phyloP scores from a whole-genome alignment of 2,329 filamentous ascomycete genomes.

The Nectriaceae sp. region DNA sequence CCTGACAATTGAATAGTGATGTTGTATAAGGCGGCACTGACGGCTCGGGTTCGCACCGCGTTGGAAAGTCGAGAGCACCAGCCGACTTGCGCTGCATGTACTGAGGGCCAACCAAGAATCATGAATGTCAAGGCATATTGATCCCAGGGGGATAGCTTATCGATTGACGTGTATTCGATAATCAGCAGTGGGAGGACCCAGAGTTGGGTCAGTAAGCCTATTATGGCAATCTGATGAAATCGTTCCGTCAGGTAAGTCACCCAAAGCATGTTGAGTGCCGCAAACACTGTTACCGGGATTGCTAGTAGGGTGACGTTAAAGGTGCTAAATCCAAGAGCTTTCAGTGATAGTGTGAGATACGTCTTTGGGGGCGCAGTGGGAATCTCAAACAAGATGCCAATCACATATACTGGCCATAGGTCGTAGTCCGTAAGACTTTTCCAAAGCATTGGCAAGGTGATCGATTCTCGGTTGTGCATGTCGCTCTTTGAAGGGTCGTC shows the following conservation, averaged over 20 bases:
- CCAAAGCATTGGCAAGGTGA: conserved; percentile 49
- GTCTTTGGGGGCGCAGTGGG: conserved; percentile 40
- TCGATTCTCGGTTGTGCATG: conserved; percentile 56
- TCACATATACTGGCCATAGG: conserved; percentile 55
- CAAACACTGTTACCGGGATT: conserved; percentile 38
- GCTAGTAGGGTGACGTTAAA: conserved; percentile 49
- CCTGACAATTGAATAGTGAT: conserved; percentile 9
- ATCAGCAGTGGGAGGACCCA: conserved; percentile 10
- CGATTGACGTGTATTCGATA: conserved; percentile 8
- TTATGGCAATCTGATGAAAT: conserved; percentile 10
- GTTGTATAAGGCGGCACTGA: conserved; percentile 10
- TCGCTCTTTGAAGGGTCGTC: conserved; percentile 58
- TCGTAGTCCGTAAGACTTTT: conserved; percentile 53
- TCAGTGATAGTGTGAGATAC: conserved; percentile 47
- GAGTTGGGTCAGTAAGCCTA: conserved; percentile 7
- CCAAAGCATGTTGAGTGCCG: conserved; percentile 10
- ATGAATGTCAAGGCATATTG: conserved; percentile 12
- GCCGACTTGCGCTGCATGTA: conserved; percentile 9
- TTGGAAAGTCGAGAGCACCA: conserved; percentile 10
- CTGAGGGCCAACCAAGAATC: conserved; percentile 9
- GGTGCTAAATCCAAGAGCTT: conserved; percentile 41
- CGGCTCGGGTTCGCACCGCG: conserved; percentile 6
- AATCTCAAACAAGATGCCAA: conserved; percentile 45
- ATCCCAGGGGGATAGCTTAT: conserved; percentile 4
- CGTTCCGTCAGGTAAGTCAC: conserved; percentile 7